Conservation (phyloP, 2,329 filamentous ascomycete species). For the Botryotinia convoluta region DNA sequence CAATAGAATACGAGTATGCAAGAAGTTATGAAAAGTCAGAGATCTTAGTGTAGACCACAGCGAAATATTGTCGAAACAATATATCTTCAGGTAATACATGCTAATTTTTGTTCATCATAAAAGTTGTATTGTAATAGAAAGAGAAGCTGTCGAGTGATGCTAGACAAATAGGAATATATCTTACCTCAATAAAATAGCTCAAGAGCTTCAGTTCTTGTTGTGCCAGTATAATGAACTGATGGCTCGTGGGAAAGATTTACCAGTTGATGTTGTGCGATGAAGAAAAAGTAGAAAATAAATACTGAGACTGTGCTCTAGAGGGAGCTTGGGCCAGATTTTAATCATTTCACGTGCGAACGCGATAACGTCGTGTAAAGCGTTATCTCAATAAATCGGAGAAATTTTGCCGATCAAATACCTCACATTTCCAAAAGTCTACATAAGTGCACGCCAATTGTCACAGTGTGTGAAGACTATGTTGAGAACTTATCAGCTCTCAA, state of each 20-base stretch:
- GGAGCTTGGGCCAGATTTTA: background rate
- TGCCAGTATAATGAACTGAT: background rate
- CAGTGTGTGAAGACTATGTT: conserved; percentile 29
- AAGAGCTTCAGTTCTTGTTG: background rate
- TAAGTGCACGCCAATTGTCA: background rate
- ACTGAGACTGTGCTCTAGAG: background rate
- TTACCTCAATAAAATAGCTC: conserved; percentile 21
- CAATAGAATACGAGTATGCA: background rate
- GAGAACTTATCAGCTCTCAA: conserved; percentile 22
- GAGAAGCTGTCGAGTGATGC: background rate
- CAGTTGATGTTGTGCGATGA: background rate
- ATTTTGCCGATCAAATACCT: conserved; percentile 1
- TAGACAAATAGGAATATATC: conserved; percentile 17
- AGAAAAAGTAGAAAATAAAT: conserved; percentile 1
- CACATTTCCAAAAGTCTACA: background rate
- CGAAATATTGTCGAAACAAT: conserved; percentile 50
- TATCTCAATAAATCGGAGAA: conserved; percentile 1
- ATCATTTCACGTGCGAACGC: background rate
- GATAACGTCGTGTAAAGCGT: conserved; percentile 1
- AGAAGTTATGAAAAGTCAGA: conserved; percentile 49
- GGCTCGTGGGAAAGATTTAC: background rate
- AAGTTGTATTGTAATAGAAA: background rate
- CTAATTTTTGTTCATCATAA: conserved; percentile 41
- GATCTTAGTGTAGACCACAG: conserved; percentile 66
- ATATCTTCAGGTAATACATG: conserved; percentile 45